These are phyloP conservation scores for Punica granatum DNA, from an alignment of 345 rosid species.

Conservation along the genomic window DNA sequence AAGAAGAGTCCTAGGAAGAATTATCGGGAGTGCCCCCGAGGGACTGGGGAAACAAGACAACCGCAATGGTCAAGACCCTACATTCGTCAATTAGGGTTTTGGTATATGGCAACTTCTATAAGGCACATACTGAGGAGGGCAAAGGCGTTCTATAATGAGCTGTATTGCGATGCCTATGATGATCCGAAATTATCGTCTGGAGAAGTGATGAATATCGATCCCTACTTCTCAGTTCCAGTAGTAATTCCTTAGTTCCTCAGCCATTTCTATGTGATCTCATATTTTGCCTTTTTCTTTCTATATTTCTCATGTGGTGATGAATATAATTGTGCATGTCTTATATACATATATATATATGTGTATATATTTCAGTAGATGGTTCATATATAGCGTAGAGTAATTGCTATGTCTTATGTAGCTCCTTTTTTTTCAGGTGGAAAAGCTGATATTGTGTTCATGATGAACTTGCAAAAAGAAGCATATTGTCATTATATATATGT, in stretches of 20 bases:
- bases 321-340: too few species aligned
- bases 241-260: constrained; percentile 10
- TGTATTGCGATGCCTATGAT: constrained; percentile 23
- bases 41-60: neutral
- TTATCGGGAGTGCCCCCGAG: neutral
- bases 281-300: too few species aligned
- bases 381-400: too few species aligned
- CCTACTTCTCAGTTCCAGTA: constrained; percentile 43
- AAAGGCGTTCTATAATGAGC: constrained; percentile 37
- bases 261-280: too few species aligned
- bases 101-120: constrained; percentile 29
- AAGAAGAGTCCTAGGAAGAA: neutral
- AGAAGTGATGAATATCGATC: constrained; percentile 18
- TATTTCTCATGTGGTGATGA: too few species aligned
- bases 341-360: too few species aligned
- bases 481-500: too few species aligned
- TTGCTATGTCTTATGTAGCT: too few species aligned
- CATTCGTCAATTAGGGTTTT: constrained; percentile 16
- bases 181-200: neutral
- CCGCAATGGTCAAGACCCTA: neutral
- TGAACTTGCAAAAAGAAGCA: too few species aligned
- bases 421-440: too few species aligned
- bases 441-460: too few species aligned
- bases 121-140: constrained; percentile 34
- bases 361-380: too few species aligned